Evolutionary conservation across 352 stramenopile genomes (phyloP), one percentile per base, ranked within the genome.

Genomic region (Phytophthora sp.): DNA sequence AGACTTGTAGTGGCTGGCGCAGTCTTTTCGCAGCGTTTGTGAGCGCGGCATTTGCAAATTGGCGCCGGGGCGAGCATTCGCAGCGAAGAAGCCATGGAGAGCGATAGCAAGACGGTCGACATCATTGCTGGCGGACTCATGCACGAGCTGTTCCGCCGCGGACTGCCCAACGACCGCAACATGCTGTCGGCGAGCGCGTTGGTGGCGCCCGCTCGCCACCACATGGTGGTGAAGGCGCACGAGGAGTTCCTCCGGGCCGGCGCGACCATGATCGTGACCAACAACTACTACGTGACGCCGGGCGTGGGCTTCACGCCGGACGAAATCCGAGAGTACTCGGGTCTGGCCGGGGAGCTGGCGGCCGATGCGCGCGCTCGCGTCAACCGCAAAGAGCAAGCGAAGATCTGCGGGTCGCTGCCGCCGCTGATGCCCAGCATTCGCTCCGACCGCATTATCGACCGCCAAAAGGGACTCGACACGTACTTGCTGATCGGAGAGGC

Each of bases 381-480:
- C 2, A 59, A 57, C 26, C 63, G 69, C n/a, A 52, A 75, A 23
- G 28, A 59, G 5, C 50, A 18, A 5, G 75, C 72, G 11, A 76
- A 88, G 61, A 88, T 97, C 31, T 85, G 91, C 35, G 93, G 93
- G 3, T 96, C 86, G 11, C 58, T 98, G 37, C 90, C 91, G 6
- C 93, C 93, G n/a, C 75, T 97, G n/a, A 89, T 96, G 53, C 87
- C 94, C 62, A 91, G 82, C 48, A 94, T 94, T 62, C 84, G 93
- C 20, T 80, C 90, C 15, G 93, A 98, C 66, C 77, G 94, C 38
- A 94, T 94, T 12, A 80, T 95, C 50, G 66, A 82, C 21, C 78
- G 81, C 52, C 62, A 82, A 26, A 69, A 90, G 55, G 91, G 90
- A 24, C 66, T 93, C 8, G 66, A 83, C 42, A 72, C 63, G 35